A percentile compares a stretch with the other conserved stretches of the same genome.
These are phyloP conservation scores for Cucurbita ficifolia DNA, from an alignment of 306 rosid genomes.

Conservation along the genomic window DNA sequence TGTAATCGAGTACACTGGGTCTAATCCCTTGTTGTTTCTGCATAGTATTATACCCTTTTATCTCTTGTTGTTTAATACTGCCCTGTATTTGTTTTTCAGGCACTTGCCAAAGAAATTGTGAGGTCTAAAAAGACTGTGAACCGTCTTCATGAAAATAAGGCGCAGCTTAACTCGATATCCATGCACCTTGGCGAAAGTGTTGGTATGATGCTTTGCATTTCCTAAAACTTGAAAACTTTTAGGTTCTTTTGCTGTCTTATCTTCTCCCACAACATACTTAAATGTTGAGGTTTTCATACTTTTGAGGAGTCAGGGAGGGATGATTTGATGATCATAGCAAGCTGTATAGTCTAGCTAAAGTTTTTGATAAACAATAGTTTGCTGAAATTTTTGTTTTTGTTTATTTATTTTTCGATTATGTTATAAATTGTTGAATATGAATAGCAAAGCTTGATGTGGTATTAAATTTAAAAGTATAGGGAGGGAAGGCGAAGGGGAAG, in stretches of 20 bases:
- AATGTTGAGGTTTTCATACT: background rate
- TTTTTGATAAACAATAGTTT: background rate
- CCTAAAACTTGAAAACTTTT: background rate
- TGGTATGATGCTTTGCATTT: conserved; percentile 35
- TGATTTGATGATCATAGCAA: background rate
- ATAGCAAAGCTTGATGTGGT: background rate
- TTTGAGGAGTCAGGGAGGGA: background rate
- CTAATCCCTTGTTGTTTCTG: background rate
- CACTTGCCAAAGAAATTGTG: conserved; percentile 86
- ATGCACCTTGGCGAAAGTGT: conserved; percentile 99
- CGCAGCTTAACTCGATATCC: conserved; percentile 88
- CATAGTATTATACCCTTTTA: background rate
- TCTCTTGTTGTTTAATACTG: background rate
- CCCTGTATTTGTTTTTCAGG: conserved; percentile 28
- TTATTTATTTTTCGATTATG: background rate
- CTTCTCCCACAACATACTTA: background rate
- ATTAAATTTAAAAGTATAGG: background rate
- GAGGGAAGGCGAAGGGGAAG: background rate
- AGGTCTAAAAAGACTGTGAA: conserved; percentile 79
- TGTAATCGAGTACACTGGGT: background rate
- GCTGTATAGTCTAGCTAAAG: background rate
- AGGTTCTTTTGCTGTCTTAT: background rate
- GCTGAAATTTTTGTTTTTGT: background rate
- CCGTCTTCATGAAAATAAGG: conserved; percentile 86
- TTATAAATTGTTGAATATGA: background rate